Evolutionary conservation across 2,329 filamentous ascomycete genomes (phyloP).

Genomic region (Pochonia chlamydosporia): DNA sequence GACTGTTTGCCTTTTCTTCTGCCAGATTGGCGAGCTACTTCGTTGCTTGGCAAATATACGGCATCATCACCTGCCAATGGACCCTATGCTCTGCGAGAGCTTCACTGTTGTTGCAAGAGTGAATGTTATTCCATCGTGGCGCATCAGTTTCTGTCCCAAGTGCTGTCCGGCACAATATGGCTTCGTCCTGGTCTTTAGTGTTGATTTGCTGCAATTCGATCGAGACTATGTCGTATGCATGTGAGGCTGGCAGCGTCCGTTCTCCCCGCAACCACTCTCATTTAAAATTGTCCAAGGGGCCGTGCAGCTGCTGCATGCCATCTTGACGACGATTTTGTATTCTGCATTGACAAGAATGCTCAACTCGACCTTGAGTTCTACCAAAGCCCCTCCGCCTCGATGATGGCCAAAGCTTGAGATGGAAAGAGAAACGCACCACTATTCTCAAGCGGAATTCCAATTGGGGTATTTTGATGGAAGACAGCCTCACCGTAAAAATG

Average conservation of each 20-base stretch:
- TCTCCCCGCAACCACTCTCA: background rate
- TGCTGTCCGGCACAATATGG: too few species aligned
- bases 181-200: background rate
- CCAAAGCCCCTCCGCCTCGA: background rate
- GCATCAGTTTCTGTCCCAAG: too few species aligned
- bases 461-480: background rate
- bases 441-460: background rate
- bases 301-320: constrained; percentile 2
- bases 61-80: too few species aligned
- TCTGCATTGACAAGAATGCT: background rate
- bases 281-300: constrained; percentile 9
- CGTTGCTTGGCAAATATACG: background rate
- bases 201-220: background rate
- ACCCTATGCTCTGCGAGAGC: too few species aligned
- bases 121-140: too few species aligned
- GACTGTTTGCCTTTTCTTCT: background rate
- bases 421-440: too few species aligned
- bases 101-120: too few species aligned
- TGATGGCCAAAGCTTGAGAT: background rate
- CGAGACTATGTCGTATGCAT: too few species aligned
- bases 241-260: too few species aligned
- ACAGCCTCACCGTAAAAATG: background rate
- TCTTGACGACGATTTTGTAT: background rate
- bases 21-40: constrained; percentile 6
- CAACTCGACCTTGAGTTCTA: background rate